Evolutionary conservation across 2,329 filamentous ascomycete species (phyloP).

Genomic region (Venturia nashicola): DNA sequence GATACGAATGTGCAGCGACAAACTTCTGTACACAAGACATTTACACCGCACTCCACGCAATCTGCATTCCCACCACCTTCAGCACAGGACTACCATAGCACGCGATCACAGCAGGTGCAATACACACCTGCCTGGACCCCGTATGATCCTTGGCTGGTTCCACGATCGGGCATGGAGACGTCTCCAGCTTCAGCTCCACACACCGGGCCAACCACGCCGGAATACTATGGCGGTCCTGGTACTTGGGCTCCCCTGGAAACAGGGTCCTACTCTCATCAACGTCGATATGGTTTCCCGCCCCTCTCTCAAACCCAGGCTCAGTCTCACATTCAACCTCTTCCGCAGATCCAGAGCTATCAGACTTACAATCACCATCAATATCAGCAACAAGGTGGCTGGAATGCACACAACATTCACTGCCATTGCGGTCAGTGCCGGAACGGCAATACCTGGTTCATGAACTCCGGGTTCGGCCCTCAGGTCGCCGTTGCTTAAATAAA

Average conservation of each 20-base stretch:
- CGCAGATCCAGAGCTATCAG: neutral
- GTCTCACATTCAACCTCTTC: neutral
- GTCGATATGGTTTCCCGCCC: slow-evolving; percentile 28
- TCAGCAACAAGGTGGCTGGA: slow-evolving; percentile 4
- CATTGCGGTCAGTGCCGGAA: slow-evolving; percentile 7
- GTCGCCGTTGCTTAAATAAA: neutral
- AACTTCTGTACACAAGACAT: slow-evolving; percentile 35
- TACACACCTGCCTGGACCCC: slow-evolving; percentile 24
- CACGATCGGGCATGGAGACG: slow-evolving; percentile 27
- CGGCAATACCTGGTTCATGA: neutral
- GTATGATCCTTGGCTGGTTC: slow-evolving; percentile 28
- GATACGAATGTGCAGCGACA: slow-evolving; percentile 50
- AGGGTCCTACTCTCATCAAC: slow-evolving; percentile 25
- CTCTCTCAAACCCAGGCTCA: slow-evolving; percentile 33
- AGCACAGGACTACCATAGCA: slow-evolving; percentile 20
- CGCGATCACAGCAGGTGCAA: slow-evolving; percentile 24
- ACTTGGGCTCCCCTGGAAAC: slow-evolving; percentile 28
- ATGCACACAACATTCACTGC: slow-evolving; percentile 5
- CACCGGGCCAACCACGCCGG: slow-evolving; percentile 41
- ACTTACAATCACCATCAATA: slow-evolving; percentile 1
- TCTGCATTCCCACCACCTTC: slow-evolving; percentile 12
- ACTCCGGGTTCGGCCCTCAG: neutral
- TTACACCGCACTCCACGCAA: slow-evolving; percentile 21
- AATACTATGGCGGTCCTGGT: slow-evolving; percentile 35
- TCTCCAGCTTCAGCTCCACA: slow-evolving; percentile 43